Percentiles rank a stretch among this genome's conserved stretches.
These are phyloP conservation scores for Backusella sp. DNA, from an alignment of 192 early-diverging fungal species.

Conservation along the genomic window DNA sequence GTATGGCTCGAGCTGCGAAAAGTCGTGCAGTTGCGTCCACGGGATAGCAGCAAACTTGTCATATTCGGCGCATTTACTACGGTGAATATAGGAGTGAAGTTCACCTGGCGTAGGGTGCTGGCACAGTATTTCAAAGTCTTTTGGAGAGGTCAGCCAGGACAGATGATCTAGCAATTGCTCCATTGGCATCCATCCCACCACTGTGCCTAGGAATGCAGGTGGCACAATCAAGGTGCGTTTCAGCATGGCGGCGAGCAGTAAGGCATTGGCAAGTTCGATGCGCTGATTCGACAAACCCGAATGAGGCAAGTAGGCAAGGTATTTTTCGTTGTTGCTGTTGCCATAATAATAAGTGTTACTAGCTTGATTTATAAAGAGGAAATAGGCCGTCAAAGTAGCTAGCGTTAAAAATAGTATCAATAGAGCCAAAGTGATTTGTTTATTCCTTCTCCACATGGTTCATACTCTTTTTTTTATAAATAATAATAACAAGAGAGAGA, in stretches of 20 bases:
- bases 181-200: conserved; percentile 41
- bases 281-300: conserved; percentile 58
- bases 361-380: not conserved
- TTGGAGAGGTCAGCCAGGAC: conserved; percentile 38
- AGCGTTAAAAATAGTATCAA: not conserved
- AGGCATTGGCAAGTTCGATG: conserved; percentile 52
- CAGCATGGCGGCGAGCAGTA: conserved; percentile 50
- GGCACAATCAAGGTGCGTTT: conserved; percentile 55
- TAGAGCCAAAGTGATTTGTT: conserved; percentile 1
- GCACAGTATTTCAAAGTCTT: conserved; percentile 15
- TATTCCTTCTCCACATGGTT: conserved; percentile 15
- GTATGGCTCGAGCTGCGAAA: conserved; percentile 5
- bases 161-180: conserved; percentile 39
- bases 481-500: not conserved
- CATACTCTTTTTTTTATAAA: not conserved
- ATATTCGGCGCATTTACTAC: conserved; percentile 25
- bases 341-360: not conserved
- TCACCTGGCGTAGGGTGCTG: conserved; percentile 6
- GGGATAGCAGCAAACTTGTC: conserved; percentile 24
- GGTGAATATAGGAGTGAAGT: conserved; percentile 31
- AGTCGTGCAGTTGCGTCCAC: conserved; percentile 26
- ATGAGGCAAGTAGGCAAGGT: conserved; percentile 54
- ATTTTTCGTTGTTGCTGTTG: conserved; percentile 34
- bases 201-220: conserved; percentile 49
- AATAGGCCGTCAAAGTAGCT: not conserved